phyloP scores from a whole-genome alignment of 129 eudicot species.

The Artemisia tridentata region DNA sequence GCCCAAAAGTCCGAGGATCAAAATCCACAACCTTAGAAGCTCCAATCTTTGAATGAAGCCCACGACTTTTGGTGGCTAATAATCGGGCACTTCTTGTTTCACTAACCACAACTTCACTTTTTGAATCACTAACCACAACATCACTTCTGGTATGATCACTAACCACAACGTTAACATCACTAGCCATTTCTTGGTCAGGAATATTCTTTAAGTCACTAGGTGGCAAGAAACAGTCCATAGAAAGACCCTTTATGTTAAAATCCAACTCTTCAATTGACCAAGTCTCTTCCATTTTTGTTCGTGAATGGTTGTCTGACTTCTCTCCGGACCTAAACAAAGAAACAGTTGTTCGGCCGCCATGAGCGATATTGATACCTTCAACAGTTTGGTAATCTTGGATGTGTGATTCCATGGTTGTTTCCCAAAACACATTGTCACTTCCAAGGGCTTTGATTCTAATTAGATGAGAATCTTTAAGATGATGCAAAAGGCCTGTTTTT shows the following conservation, averaged over 20 bases:
- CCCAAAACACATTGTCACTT: conserved; percentile 66
- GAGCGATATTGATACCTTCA: conserved; percentile 81
- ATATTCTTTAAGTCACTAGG: conserved; percentile 62
- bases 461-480: conserved; percentile 71
- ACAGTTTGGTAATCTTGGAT: conserved; percentile 67
- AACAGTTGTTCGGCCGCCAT: conserved; percentile 56
- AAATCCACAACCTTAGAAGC: conserved; percentile 41
- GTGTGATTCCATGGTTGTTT: conserved; percentile 87
- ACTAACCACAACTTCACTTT: too few relatives aligned
- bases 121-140: conserved; percentile 10
- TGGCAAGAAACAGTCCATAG: conserved; percentile 73
- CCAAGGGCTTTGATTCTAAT: conserved; percentile 57
- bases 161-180: conserved; percentile 26
- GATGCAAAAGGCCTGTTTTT: conserved; percentile 62
- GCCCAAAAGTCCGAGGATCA: conserved; percentile 24
- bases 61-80: conserved; percentile 26
- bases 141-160: conserved; percentile 7
- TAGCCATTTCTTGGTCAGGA: conserved; percentile 33
- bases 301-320: conserved; percentile 46
- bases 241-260: conserved; percentile 74
- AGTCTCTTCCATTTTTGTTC: conserved; percentile 81
- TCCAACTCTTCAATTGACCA: conserved; percentile 90
- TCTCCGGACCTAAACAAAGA: conserved; percentile 68
- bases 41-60: conserved; percentile 32
- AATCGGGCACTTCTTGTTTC: conserved; percentile 19